Base-by-base conservation (phyloP, 257 asterid species). In the Coffea eugenioides region DNA sequence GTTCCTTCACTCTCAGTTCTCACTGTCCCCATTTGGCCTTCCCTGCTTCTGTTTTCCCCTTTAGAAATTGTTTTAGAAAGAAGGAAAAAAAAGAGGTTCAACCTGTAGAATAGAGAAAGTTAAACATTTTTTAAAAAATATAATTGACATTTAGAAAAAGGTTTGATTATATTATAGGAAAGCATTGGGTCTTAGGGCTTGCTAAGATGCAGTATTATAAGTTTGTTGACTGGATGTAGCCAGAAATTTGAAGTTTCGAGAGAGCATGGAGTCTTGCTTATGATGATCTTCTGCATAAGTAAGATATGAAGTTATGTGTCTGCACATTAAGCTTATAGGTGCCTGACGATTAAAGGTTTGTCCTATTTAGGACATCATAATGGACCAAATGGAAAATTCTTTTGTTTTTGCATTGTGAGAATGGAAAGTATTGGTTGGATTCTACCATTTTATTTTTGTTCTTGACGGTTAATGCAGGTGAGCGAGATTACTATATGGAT, bases 391-490 rank as follows among this genome's bases (percentile, higher is more conserved):
- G 7, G 27, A 36, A 39, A 36, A 21, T 69, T 12, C 9, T 68
- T 69, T 27, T 70, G n/a, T 27, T 75, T 23, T 43, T 27, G 69
- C 45, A 41, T 71, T 6, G 9, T 7, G 39, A 11, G 39, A 46
- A 2, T 39, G 14, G 74, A 36, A 39, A 14, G 15, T 36, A 45
- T 71, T 39, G 52, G 43, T 23, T 61, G 13, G 14, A 18, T 39
- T 46, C 8, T 8, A 43, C 48, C 8, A 20, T 67, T 81, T 49
- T 31, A 25, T 79, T 64, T 25, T 79, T 81, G 64, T 84, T 76
- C 74, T 79, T 77, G 75, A 46, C 64, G 74, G 69, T 73, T 75
- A 77, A 80, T 86, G 85, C 92, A 92, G 97, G 82, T 88, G 86
- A 82, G 86, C 70, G 82, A 76, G 84, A 84, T 84, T 80, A 76